These are phyloP conservation scores for Onygenales sp. DNA, from an alignment of 2,329 filamentous ascomycete species.

Conservation along the genomic window DNA sequence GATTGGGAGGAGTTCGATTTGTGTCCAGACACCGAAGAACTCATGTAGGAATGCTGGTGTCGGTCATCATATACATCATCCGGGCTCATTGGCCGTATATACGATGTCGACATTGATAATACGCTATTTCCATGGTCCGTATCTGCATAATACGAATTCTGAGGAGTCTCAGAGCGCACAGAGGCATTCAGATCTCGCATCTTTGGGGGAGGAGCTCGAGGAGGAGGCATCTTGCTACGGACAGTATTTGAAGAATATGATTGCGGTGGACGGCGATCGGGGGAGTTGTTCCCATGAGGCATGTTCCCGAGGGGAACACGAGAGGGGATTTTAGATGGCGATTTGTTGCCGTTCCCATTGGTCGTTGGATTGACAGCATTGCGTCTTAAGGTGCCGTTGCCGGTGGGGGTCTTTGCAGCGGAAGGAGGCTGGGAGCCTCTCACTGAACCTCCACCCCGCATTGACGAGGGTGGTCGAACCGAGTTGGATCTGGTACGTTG, in stretches of 20 bases:
- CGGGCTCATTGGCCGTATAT: conserved; percentile 52
- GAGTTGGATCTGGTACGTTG: conserved; percentile 19
- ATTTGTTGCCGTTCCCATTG: conserved; percentile 20
- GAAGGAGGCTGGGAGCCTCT: conserved; percentile 33
- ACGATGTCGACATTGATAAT: conserved; percentile 23
- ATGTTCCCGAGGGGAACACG: conserved; percentile 38
- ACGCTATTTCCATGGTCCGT: conserved; percentile 45
- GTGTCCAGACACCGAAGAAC: conserved; percentile 32
- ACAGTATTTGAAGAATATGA: conserved; percentile 33
- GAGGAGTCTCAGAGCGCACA: conserved; percentile 31
- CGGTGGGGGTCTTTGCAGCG: conserved; percentile 38
- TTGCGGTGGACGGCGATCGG: conserved; percentile 53
- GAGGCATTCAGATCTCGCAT: conserved; percentile 73
- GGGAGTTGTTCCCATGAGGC: conserved; percentile 59
- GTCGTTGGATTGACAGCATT: conserved; percentile 15
- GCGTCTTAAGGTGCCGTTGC: conserved; percentile 29
- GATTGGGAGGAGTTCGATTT: conserved; percentile 36
- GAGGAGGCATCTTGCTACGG: conserved; percentile 40
- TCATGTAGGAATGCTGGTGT: conserved; percentile 37
- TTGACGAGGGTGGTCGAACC: conserved; percentile 18
- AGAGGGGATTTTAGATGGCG: conserved; percentile 40
- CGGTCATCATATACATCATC: conserved; percentile 82
- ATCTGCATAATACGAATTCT: conserved; percentile 19
- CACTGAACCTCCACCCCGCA: conserved; percentile 28
- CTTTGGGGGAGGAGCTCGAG: conserved; percentile 71